These are phyloP conservation scores for Exophiala mesophila DNA, from an alignment of 2,329 filamentous ascomycete species.

Conservation along the genomic window DNA sequence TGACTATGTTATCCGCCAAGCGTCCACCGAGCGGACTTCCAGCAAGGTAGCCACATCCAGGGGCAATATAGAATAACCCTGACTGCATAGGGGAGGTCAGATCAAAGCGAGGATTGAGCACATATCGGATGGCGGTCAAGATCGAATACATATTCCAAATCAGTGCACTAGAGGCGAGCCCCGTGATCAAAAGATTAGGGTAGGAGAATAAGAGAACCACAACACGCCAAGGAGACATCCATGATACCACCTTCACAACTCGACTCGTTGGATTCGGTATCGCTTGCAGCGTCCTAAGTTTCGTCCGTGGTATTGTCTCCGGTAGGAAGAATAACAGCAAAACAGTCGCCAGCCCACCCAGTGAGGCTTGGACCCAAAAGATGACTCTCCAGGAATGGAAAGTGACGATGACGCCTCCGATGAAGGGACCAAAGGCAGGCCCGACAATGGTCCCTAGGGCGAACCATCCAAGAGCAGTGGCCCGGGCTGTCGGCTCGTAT, in stretches of 20 bases:
- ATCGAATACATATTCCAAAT: constrained; percentile 73
- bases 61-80: constrained; percentile 69
- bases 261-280: constrained; percentile 44
- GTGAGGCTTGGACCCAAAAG: constrained; percentile 69
- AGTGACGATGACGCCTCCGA: constrained; percentile 72
- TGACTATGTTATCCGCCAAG: constrained; percentile 64
- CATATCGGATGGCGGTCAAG: constrained; percentile 65
- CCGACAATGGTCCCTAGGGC: constrained; percentile 66
- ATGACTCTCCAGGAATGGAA: constrained; percentile 68
- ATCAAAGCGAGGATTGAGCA: constrained; percentile 69
- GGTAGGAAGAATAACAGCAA: constrained; percentile 63
- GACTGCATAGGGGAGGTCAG: constrained; percentile 62
- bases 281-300: constrained; percentile 57
- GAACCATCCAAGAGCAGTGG: constrained; percentile 70
- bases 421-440: constrained; percentile 62
- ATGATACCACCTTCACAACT: constrained; percentile 52
- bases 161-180: constrained; percentile 56
- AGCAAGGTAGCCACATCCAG: constrained; percentile 63
- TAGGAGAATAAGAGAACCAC: constrained; percentile 63
- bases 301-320: constrained; percentile 65
- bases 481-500: constrained; percentile 62
- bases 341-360: constrained; percentile 56
- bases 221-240: constrained; percentile 61
- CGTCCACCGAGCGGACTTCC: constrained; percentile 69
- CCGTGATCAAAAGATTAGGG: constrained; percentile 62